phyloP scores from a whole-genome alignment of 2,329 filamentous ascomycete species.

The Didymella pomorum region DNA sequence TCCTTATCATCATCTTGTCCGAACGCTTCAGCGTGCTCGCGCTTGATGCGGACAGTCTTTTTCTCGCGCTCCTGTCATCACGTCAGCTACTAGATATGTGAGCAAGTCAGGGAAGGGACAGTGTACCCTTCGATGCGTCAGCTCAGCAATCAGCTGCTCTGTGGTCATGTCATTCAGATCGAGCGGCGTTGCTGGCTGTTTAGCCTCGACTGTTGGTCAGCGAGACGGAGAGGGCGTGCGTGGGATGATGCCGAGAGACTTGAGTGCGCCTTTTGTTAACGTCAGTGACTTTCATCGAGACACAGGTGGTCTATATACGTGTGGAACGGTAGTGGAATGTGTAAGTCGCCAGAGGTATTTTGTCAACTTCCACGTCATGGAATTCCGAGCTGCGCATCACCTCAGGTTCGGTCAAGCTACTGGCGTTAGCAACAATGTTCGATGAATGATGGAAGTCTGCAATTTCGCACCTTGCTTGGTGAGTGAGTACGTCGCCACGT shows the following conservation, averaged over 20 bases:
- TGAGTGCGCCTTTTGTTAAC: constrained; percentile 24
- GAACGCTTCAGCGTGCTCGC: not conserved
- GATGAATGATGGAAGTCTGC: too few relatives aligned
- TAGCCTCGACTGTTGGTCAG: not conserved
- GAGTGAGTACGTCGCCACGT: constrained; percentile 17
- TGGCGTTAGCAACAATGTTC: too few relatives aligned
- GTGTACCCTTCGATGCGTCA: not conserved
- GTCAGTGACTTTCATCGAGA: too few relatives aligned
- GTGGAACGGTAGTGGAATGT: constrained; percentile 33
- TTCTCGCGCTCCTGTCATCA: not conserved
- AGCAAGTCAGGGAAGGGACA: not conserved
- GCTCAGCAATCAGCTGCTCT: not conserved
- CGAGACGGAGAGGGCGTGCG: constrained; percentile 22
- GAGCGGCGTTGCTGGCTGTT: not conserved
- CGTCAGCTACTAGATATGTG: not conserved
- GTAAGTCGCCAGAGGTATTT: constrained; percentile 27
- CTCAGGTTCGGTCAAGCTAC: constrained; percentile 11
- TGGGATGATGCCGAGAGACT: constrained; percentile 42
- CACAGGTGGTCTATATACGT: too few relatives aligned
- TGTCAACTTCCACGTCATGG: constrained; percentile 7
- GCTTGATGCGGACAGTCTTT: not conserved
- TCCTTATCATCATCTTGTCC: not conserved
- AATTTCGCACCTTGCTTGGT: not conserved
- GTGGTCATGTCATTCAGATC: not conserved
- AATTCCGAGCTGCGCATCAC: constrained; percentile 4